phyloP scores from a whole-genome alignment of 441 rosid species.

The Gossypium lobatum region DNA sequence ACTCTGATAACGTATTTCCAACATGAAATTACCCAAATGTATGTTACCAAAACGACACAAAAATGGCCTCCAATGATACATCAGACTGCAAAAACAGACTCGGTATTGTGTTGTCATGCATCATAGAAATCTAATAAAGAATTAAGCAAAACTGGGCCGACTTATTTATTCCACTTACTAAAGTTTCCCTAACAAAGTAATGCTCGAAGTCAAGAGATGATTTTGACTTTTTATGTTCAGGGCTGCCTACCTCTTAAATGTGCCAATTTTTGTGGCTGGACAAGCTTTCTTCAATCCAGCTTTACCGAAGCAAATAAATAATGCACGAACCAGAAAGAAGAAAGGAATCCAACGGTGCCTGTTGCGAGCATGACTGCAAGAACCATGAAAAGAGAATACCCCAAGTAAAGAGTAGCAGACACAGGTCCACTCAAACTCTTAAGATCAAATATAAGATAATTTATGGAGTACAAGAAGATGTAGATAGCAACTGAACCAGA shows the following conservation, averaged over 20 bases:
- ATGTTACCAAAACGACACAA: not conserved
- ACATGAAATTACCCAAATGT: no score
- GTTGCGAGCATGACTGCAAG: constrained; percentile 57
- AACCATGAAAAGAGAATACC: constrained; percentile 62
- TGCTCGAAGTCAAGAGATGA: not conserved
- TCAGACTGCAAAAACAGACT: no score
- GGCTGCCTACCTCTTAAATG: not conserved
- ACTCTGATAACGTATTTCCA: no score
- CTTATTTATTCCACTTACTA: constrained; percentile 32
- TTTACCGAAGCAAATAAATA: constrained; percentile 70
- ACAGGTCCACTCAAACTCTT: constrained; percentile 62
- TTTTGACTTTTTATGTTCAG: not conserved
- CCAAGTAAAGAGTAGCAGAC: constrained; percentile 58
- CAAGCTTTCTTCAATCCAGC: constrained; percentile 41
- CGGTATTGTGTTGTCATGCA: constrained; percentile 6
- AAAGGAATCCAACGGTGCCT: constrained; percentile 64
- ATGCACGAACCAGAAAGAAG: constrained; percentile 72
- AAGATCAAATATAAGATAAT: constrained; percentile 61
- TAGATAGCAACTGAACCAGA: constrained; percentile 65
- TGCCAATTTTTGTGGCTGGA: not conserved
- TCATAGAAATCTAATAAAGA: constrained; percentile 17
- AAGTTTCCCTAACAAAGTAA: constrained; percentile 23
- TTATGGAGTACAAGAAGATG: constrained; percentile 55
- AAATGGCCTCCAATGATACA: not conserved
- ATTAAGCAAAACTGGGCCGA: constrained; percentile 23